Percentiles rank a stretch among this genome's conserved stretches.
Conservation (phyloP, 345 rosid species). For the Populus nigra region DNA sequence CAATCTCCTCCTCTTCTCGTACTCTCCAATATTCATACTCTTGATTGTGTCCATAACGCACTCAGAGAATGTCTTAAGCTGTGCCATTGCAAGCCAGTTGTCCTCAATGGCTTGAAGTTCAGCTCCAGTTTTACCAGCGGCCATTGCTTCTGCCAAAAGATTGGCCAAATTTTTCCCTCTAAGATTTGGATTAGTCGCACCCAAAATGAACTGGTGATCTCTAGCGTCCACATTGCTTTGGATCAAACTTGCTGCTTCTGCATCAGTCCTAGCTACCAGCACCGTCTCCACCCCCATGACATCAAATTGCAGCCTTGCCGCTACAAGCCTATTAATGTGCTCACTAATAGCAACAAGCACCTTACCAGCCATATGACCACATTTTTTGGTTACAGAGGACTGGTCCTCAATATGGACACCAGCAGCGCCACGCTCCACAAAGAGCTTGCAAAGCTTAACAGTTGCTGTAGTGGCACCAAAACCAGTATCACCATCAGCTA, state of each 20-base stretch:
- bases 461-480: conserved; percentile 95
- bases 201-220: conserved; percentile 92
- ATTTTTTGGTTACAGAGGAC: conserved; percentile 89
- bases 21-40: conserved; percentile 51
- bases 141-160: conserved; percentile 71
- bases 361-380: conserved; percentile 97
- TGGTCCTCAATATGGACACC: conserved; percentile 96
- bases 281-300: conserved; percentile 94
- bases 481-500: conserved; percentile 95
- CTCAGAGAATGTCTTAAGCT: conserved; percentile 76
- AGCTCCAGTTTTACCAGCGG: conserved; percentile 65
- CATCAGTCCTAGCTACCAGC: conserved; percentile 90
- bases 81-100: conserved; percentile 70
- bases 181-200: conserved; percentile 75
- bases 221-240: conserved; percentile 78
- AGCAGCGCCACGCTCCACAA: conserved; percentile 92
- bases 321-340: conserved; percentile 86
- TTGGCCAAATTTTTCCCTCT: conserved; percentile 62
- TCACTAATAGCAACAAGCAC: conserved; percentile 90
- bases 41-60: conserved; percentile 60
- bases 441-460: conserved; percentile 92
- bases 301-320: conserved; percentile 92
- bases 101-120: conserved; percentile 82
- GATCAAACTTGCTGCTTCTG: conserved; percentile 77
- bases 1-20: conserved; percentile 56